Conservation (phyloP, 345 rosid species). For the Excoecaria cochinchinensis region DNA sequence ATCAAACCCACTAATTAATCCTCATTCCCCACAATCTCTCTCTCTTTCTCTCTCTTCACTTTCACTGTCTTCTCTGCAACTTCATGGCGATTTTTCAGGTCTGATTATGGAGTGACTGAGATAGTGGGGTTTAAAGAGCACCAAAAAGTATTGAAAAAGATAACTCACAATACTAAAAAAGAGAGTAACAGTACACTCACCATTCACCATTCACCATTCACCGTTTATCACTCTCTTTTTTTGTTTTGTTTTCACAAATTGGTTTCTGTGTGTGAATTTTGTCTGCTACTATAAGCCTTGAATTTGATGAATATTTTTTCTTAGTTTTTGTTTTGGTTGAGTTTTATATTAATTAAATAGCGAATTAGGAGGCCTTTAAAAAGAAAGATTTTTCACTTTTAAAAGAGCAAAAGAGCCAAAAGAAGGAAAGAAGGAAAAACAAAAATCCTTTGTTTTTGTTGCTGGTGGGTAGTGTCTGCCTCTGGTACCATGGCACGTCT, state of each 20-base stretch:
- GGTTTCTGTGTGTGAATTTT: not conserved
- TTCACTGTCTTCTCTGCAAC: constrained; percentile 24
- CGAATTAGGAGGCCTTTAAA: too few relatives aligned
- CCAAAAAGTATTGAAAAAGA: constrained; percentile 1
- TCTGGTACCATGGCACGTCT: constrained; percentile 38
- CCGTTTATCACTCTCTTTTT: not conserved
- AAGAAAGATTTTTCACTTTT: not conserved
- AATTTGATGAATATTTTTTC: constrained; percentile 1
- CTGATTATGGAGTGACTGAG: constrained; percentile 21
- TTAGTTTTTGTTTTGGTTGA: too few relatives aligned
- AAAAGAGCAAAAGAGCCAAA: not conserved
- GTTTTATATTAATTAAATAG: too few relatives aligned
- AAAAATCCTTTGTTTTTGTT: constrained; percentile 16
- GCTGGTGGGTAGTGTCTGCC: not conserved
- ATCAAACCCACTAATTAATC: constrained; percentile 17
- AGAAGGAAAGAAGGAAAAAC: not conserved
- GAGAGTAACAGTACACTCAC: not conserved
- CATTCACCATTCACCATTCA: not conserved
- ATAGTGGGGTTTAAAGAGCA: constrained; percentile 19
- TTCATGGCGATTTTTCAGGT: constrained; percentile 32
- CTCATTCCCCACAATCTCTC: constrained; percentile 7
- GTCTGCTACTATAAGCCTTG: constrained; percentile 10
- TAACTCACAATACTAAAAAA: not conserved
- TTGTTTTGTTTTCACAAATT: not conserved
- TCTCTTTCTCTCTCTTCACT: constrained; percentile 12